Percentiles rank a stretch among this genome's conserved stretches.
Evolutionary conservation across 2,329 filamentous ascomycete genomes (phyloP).

Genomic region (Spiromastix sp.): DNA sequence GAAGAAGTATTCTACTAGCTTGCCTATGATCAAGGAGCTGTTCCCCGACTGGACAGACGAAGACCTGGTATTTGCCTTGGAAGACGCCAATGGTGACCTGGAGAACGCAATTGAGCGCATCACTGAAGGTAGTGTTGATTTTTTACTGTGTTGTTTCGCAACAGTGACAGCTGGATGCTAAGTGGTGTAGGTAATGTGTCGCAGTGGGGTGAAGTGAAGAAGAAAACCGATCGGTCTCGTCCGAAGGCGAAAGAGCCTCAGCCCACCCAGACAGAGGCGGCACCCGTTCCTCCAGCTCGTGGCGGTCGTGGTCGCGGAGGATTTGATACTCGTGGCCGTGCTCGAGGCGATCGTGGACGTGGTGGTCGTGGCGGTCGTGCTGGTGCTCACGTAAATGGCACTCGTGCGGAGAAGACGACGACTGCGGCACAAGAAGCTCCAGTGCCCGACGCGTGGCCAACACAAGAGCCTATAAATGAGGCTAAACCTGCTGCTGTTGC

Average conservation of each 20-base stretch:
- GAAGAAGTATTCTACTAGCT: constrained; percentile 73
- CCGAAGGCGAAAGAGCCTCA: constrained; percentile 37
- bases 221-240: constrained; percentile 35
- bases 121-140: constrained; percentile 33
- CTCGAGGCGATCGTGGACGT: constrained; percentile 39
- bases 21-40: constrained; percentile 77
- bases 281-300: constrained; percentile 24
- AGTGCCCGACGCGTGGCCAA: constrained; percentile 9
- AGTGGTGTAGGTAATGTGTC: constrained; percentile 36
- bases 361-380: constrained; percentile 37
- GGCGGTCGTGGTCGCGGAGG: constrained; percentile 37
- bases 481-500: constrained; percentile 16
- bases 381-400: constrained; percentile 33
- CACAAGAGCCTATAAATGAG: constrained; percentile 15
- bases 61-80: constrained; percentile 83
- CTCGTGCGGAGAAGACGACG: constrained; percentile 25
- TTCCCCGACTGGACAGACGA: constrained; percentile 94
- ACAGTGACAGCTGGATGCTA: constrained; percentile 1
- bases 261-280: constrained; percentile 23
- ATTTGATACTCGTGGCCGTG: constrained; percentile 35
- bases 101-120: constrained; percentile 41
- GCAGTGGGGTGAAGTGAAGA: constrained; percentile 44
- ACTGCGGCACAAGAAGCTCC: constrained; percentile 8
- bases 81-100: constrained; percentile 53
- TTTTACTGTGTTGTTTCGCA: constrained; percentile 2